phyloP scores from a whole-genome alignment of 2,329 filamentous ascomycete species.

The Trichoderma arundinaceum region DNA sequence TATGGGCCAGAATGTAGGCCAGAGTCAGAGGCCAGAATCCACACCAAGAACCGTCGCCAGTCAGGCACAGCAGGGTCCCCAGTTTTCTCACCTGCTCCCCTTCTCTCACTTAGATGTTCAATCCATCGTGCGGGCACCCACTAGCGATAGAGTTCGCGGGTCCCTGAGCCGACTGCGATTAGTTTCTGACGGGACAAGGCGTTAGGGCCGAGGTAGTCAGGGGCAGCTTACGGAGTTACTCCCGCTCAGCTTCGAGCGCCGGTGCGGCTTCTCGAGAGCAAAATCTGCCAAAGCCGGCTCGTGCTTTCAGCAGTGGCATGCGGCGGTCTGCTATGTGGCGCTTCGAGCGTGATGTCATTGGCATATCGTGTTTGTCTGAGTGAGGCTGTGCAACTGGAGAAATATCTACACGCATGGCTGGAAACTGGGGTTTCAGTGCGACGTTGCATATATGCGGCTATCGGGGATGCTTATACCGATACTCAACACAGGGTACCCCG shows the following conservation, averaged over 20 bases:
- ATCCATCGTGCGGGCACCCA: slow-evolving; percentile 3
- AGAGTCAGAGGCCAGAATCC: not conserved
- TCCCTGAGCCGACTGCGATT: slow-evolving; percentile 16
- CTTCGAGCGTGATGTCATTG: not conserved
- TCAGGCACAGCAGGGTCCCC: slow-evolving; percentile 11
- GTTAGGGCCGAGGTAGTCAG: not conserved
- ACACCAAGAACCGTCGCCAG: not conserved
- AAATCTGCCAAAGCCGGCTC: not conserved
- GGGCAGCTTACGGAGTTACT: not conserved
- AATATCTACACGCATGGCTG: not conserved
- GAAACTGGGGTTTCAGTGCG: not conserved
- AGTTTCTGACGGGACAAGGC: not conserved
- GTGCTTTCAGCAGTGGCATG: not conserved
- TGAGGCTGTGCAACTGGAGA: not conserved
- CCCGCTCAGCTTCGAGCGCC: not conserved
- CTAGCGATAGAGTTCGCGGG: slow-evolving; percentile 25
- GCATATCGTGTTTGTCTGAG: not conserved
- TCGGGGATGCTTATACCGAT: not conserved
- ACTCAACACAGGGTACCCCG: not conserved
- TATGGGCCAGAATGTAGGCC: slow-evolving; percentile 8
- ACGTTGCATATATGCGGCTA: not conserved
- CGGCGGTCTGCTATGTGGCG: not conserved
- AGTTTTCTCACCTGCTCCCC: slow-evolving; percentile 5
- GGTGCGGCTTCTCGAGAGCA: not conserved
- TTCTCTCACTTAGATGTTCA: not conserved